Conservation (phyloP, 2,329 filamentous ascomycete species). For the Paecilomyces variotii region DNA sequence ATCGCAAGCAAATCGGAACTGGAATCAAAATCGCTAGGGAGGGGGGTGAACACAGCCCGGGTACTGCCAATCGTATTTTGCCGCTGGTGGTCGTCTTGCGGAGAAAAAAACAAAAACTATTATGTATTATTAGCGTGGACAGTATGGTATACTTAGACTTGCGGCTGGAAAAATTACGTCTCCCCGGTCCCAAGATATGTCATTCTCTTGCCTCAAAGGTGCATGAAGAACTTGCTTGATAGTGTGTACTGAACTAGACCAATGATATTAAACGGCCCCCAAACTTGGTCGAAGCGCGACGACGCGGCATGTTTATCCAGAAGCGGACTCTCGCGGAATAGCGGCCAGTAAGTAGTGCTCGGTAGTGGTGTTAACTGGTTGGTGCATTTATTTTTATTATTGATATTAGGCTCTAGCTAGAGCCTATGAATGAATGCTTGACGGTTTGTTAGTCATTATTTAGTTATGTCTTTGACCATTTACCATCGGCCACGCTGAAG, state of each 20-base stretch:
- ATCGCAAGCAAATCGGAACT: background rate
- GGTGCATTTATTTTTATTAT: too few relatives aligned
- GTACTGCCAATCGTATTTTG: background rate
- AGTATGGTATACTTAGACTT: background rate
- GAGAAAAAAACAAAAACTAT: background rate
- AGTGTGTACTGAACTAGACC: background rate
- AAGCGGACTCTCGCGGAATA: background rate
- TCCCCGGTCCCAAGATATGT: background rate
- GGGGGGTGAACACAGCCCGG: background rate
- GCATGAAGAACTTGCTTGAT: background rate
- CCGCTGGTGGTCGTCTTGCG: background rate
- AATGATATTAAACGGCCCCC: background rate
- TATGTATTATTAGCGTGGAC: too few relatives aligned
- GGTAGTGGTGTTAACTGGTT: too few relatives aligned
- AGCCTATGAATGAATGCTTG: too few relatives aligned
- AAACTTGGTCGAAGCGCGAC: background rate
- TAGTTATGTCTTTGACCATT: background rate
- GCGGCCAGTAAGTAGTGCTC: background rate
- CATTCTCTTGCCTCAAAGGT: background rate
- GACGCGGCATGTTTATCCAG: background rate
- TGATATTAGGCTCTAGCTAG: too few relatives aligned
- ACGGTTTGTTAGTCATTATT: too few relatives aligned
- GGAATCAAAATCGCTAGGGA: background rate
- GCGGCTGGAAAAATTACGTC: background rate
- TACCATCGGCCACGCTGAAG: background rate